Conservation (phyloP, 2,329 filamentous ascomycete genomes). For the Xenoacremonium recifei region DNA sequence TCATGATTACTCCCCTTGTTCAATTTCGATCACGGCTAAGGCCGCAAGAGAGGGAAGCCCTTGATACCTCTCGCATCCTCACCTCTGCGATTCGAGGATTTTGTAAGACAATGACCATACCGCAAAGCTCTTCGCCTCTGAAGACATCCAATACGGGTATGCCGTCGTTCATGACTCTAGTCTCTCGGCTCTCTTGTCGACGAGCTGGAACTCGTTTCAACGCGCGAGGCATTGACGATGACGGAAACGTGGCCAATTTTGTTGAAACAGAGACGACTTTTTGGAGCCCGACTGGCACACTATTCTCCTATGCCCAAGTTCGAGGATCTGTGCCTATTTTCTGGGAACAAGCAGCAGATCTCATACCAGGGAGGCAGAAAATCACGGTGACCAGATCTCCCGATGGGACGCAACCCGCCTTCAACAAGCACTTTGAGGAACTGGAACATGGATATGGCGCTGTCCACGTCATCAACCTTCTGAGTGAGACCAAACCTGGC, state of each 20-base stretch:
- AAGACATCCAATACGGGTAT: constrained; percentile 65
- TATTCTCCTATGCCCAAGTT: constrained; percentile 92
- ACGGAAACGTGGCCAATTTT: constrained; percentile 96
- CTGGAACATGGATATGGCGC: constrained; percentile 84
- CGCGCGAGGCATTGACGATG: constrained; percentile 94
- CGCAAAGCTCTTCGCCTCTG: constrained; percentile 71
- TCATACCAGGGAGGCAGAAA: constrained; percentile 91
- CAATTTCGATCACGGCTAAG: constrained; percentile 83
- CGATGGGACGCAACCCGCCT: constrained; percentile 90
- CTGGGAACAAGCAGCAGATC: constrained; percentile 89
- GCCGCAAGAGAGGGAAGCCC: constrained; percentile 67
- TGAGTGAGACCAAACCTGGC: constrained; percentile 85
- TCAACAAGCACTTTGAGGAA: constrained; percentile 91
- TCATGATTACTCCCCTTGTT: constrained; percentile 93
- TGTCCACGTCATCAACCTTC: constrained; percentile 87
- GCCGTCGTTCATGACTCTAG: constrained; percentile 82
- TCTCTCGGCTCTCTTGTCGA: constrained; percentile 86
- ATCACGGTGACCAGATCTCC: constrained; percentile 85
- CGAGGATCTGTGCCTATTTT: constrained; percentile 93
- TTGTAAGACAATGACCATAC: constrained; percentile 82
- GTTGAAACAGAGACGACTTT: constrained; percentile 97
- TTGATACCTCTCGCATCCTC: constrained; percentile 85
- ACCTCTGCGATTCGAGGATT: constrained; percentile 95
- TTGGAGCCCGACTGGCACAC: constrained; percentile 73
- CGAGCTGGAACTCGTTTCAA: constrained; percentile 96